These are phyloP conservation scores for Lactuca saligna DNA, from an alignment of 129 eudicot genomes.

Conservation along the genomic window DNA sequence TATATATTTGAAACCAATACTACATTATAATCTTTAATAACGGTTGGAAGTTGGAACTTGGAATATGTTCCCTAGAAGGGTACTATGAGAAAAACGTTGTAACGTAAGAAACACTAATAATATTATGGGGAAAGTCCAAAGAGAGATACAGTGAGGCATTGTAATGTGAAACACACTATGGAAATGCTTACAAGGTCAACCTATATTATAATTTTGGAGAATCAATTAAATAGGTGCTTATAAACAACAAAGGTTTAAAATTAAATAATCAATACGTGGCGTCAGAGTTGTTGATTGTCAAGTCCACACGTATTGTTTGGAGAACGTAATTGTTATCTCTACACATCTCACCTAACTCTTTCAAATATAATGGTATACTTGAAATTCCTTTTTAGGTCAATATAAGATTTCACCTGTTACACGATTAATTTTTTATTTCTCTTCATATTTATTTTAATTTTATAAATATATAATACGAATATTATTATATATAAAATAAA, in stretches of 20 bases:
- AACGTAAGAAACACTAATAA: background rate
- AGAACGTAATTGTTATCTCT: background rate
- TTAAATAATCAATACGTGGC: background rate
- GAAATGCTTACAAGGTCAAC: background rate
- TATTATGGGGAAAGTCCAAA: background rate
- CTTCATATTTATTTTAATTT: too few species aligned
- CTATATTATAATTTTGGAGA: background rate
- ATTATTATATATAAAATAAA: too few species aligned
- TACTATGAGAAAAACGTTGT: background rate
- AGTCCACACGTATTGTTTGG: constrained; percentile 28
- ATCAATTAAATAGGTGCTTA: background rate
- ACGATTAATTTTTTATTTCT: too few species aligned
- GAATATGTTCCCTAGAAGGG: background rate
- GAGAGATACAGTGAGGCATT: background rate
- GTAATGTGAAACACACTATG: constrained; percentile 7
- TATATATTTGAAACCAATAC: background rate
- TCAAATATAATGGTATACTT: too few species aligned
- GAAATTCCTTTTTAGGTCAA: too few species aligned
- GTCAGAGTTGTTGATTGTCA: constrained; percentile 22
- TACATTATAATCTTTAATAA: background rate
- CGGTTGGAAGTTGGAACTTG: background rate
- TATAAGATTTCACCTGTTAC: too few species aligned
- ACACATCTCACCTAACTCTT: background rate
- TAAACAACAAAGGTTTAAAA: background rate
- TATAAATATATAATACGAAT: too few species aligned